phyloP scores from a whole-genome alignment of 768 basidiomycete genomes.

The Mycena alexandri region DNA sequence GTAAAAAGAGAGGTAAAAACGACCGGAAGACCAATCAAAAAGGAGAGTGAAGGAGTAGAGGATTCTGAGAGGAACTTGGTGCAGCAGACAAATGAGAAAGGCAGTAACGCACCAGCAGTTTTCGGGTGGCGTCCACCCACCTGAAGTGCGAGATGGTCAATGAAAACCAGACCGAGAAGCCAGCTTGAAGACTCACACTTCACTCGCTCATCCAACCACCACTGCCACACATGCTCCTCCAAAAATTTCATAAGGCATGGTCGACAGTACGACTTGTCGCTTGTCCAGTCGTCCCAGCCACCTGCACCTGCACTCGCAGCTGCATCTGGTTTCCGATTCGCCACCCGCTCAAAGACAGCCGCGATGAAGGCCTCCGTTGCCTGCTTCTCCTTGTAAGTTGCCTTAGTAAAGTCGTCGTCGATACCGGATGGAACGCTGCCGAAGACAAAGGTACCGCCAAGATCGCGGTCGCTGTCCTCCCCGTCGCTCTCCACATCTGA shows the following conservation, averaged over 20 bases:
- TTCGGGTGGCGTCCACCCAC: constrained; percentile 7
- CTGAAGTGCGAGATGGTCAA: not conserved
- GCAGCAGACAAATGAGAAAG: too few relatives aligned
- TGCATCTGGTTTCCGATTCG: not conserved
- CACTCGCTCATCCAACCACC: constrained; percentile 9
- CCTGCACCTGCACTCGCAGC: not conserved
- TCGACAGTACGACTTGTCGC: constrained; percentile 22
- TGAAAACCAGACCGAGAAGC: not conserved
- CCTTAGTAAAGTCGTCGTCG: too few relatives aligned
- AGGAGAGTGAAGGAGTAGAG: too few relatives aligned
- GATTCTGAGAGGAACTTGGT: too few relatives aligned
- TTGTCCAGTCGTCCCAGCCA: constrained; percentile 2
- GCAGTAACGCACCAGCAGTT: constrained; percentile 28
- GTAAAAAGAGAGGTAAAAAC: too few relatives aligned
- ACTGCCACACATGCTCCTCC: constrained; percentile 25
- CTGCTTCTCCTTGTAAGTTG: too few relatives aligned
- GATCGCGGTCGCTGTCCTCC: too few relatives aligned
- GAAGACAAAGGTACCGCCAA: too few relatives aligned
- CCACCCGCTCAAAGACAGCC: not conserved
- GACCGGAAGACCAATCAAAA: too few relatives aligned
- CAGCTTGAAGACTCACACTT: not conserved
- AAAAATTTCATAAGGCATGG: constrained; percentile 2
- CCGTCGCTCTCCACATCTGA: too few relatives aligned
- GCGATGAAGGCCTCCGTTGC: not conserved
- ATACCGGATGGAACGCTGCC: too few relatives aligned